A percentile compares a stretch with the other conserved stretches of the same genome.
Conservation (phyloP, 2,329 filamentous ascomycete genomes). For the Capronia epimyces region DNA sequence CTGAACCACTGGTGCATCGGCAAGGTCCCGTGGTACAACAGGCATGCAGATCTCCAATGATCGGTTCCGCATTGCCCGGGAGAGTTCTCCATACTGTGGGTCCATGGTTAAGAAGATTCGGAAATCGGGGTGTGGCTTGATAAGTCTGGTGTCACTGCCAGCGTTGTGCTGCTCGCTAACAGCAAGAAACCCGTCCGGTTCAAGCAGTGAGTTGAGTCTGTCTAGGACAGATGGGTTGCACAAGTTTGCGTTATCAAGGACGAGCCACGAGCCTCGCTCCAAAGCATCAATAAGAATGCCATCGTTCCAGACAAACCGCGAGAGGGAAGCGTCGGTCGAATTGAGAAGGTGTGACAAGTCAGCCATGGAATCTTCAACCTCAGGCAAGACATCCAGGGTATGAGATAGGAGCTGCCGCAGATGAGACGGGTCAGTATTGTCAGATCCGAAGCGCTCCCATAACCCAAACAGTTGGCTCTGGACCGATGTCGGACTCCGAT, state of each 20-base stretch:
- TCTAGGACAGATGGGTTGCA: slow-evolving; percentile 94
- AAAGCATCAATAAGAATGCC: slow-evolving; percentile 85
- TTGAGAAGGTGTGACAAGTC: slow-evolving; percentile 1
- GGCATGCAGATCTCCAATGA: slow-evolving; percentile 82
- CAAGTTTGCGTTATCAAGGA: slow-evolving; percentile 94
- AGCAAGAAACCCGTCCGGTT: slow-evolving; percentile 79
- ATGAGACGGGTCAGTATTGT: background rate
- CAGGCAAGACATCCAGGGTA: slow-evolving; percentile 1
- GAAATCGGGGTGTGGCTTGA: slow-evolving; percentile 79
- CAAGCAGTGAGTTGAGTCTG: slow-evolving; percentile 85
- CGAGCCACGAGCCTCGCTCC: slow-evolving; percentile 80
- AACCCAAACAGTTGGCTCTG: slow-evolving; percentile 1
- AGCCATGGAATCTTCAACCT: slow-evolving; percentile 1
- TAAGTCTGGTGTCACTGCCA: slow-evolving; percentile 66
- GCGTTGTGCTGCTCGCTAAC: slow-evolving; percentile 89
- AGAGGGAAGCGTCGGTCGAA: background rate
- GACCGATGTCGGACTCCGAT: background rate
- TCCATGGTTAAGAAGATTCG: slow-evolving; percentile 92
- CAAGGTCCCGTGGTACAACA: slow-evolving; percentile 33
- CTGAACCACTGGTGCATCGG: slow-evolving; percentile 7
- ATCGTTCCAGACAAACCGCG: slow-evolving; percentile 83
- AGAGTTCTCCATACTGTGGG: slow-evolving; percentile 84
- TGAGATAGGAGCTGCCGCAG: background rate
- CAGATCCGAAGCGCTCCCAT: slow-evolving; percentile 7
- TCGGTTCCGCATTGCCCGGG: slow-evolving; percentile 92